These are phyloP conservation scores for Truncatella angustata DNA, from an alignment of 2,329 filamentous ascomycete genomes.

Conservation along the genomic window DNA sequence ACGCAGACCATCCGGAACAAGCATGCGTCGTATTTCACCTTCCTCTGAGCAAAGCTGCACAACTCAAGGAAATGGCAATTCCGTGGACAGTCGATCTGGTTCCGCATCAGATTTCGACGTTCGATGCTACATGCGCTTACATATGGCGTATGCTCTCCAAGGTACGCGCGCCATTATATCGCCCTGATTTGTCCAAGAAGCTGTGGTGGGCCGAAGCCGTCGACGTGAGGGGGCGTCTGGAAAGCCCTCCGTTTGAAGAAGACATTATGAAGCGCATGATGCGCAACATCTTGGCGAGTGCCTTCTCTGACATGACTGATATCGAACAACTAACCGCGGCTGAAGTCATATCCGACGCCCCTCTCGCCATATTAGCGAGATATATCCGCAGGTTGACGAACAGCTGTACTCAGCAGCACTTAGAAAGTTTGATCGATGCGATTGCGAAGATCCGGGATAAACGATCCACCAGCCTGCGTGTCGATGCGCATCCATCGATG, in stretches of 20 bases:
- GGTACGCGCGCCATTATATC: background rate
- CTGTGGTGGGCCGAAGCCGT: background rate
- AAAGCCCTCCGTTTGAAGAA: conserved; percentile 29
- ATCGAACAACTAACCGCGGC: background rate
- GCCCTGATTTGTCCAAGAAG: background rate
- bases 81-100: background rate
- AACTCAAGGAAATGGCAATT: background rate
- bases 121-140: conserved; percentile 3
- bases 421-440: background rate
- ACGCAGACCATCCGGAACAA: background rate
- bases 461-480: background rate
- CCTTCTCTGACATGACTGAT: conserved; percentile 15
- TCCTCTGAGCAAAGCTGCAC: background rate
- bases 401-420: conserved; percentile 2
- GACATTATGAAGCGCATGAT: conserved; percentile 32
- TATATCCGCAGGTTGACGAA: conserved; percentile 1
- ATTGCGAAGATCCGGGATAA: background rate
- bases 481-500: background rate
- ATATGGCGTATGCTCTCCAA: conserved; percentile 38
- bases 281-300: conserved; percentile 32
- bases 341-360: background rate
- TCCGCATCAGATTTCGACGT: background rate
- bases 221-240: conserved; percentile 22
- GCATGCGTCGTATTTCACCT: background rate
- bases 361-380: conserved; percentile 12